Evolutionary conservation across 73 alveolate genomes (phyloP).

Genomic region (Paraurostyla sp.): DNA sequence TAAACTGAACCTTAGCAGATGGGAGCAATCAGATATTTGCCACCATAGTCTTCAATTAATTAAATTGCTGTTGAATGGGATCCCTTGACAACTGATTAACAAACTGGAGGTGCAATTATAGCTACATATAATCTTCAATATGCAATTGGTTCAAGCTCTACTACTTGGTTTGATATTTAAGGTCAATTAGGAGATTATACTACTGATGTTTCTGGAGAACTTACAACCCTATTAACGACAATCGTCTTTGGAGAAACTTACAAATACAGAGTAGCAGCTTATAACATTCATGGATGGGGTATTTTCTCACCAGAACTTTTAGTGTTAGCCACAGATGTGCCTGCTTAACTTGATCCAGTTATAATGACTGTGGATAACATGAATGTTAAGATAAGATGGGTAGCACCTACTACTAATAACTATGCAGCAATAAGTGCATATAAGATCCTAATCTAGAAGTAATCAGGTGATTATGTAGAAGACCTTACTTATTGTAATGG

Average conservation of each 20-base stretch:
- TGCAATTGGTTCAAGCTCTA: neutral
- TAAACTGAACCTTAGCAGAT: neutral
- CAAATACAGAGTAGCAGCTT: constrained; percentile 65
- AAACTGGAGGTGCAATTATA: neutral
- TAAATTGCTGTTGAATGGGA: constrained; percentile 22
- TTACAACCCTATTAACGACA: neutral
- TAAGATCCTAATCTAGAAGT: neutral
- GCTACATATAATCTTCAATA: constrained; percentile 17
- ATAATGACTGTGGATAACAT: neutral
- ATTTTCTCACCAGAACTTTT: neutral
- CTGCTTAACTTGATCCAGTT: constrained; percentile 42
- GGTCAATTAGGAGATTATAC: constrained; percentile 30
- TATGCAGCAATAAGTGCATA: constrained; percentile 10
- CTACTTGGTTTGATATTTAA: constrained; percentile 27
- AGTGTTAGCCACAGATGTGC: constrained; percentile 51
- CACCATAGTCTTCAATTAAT: neutral
- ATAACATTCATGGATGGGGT: constrained; percentile 70
- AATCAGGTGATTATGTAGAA: neutral
- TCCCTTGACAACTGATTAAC: neutral
- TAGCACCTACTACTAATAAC: constrained; percentile 11
- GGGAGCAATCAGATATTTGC: neutral
- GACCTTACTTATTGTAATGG: constrained; percentile 44
- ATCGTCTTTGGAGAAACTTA: constrained; percentile 26
- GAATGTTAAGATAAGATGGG: constrained; percentile 59
- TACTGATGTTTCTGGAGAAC: neutral